Conservation (phyloP, 2,329 filamentous ascomycete species). For the Cryphonectria japonica region DNA sequence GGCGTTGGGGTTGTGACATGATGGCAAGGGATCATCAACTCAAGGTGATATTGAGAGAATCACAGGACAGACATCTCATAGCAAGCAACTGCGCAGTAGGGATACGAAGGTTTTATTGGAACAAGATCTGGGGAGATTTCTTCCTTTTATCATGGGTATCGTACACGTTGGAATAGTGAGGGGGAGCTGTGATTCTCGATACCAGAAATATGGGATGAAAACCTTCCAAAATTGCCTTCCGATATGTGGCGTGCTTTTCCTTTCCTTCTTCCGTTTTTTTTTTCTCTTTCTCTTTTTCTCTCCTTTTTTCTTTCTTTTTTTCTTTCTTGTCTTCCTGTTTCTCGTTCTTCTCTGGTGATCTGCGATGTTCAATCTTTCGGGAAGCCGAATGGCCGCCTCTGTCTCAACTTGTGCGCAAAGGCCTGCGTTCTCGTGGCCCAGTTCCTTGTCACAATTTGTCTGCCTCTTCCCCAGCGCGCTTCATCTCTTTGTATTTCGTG, state of each 20-base stretch:
- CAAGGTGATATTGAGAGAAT: neutral
- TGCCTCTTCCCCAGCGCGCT: neutral
- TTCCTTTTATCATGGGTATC: neutral
- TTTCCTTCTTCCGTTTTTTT: neutral
- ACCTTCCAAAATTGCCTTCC: neutral
- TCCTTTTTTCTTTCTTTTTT: no score
- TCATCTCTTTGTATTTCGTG: neutral
- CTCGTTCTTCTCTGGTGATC: neutral
- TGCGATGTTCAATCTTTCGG: neutral
- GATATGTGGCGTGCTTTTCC: neutral
- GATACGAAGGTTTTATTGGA: neutral
- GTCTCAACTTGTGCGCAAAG: neutral
- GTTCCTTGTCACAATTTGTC: neutral
- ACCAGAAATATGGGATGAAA: neutral
- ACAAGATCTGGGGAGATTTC: neutral
- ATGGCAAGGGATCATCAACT: neutral
- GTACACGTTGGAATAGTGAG: neutral
- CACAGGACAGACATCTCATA: constrained; percentile 13
- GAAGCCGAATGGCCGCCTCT: neutral
- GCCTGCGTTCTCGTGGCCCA: neutral
- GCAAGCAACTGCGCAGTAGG: neutral
- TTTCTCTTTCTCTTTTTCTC: neutral
- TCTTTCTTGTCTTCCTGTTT: no score
- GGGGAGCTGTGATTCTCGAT: neutral
- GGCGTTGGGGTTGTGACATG: constrained; percentile 1